Evolutionary conservation across 257 asterid species (phyloP).

Genomic region (Solanum chilense): DNA sequence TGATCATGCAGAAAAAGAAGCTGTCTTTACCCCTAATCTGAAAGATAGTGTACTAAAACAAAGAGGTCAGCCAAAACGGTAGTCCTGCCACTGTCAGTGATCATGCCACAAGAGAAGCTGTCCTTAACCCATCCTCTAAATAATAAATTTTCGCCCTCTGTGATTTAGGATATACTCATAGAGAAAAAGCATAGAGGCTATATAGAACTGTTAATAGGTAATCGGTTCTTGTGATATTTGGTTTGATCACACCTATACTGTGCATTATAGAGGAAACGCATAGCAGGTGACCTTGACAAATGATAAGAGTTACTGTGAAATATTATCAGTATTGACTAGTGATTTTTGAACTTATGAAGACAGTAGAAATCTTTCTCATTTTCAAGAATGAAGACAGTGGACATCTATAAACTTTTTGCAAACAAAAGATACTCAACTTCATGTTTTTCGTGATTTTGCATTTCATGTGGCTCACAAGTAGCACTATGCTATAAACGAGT

Average conservation of each 20-base stretch:
- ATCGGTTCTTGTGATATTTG: neutral
- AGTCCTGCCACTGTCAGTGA: neutral
- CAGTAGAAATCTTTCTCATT: neutral
- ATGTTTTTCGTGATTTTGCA: neutral
- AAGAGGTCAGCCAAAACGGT: neutral
- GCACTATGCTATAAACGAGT: neutral
- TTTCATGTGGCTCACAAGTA: neutral
- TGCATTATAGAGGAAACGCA: neutral
- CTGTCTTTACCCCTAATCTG: neutral
- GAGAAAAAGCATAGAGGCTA: neutral
- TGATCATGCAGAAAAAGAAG: neutral
- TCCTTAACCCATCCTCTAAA: neutral
- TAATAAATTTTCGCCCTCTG: neutral
- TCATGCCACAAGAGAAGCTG: neutral
- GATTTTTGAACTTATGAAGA: neutral
- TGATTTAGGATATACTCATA: neutral
- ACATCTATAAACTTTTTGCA: neutral
- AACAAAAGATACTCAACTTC: neutral
- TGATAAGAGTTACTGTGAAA: neutral
- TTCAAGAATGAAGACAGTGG: neutral
- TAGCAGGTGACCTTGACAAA: neutral
- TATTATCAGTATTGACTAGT: neutral
- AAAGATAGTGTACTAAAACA: neutral
- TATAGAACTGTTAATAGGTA: neutral
- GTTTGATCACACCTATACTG: neutral